Evolutionary conservation across 2,329 filamentous ascomycete genomes (phyloP).

Genomic region (Fusarium longipes): DNA sequence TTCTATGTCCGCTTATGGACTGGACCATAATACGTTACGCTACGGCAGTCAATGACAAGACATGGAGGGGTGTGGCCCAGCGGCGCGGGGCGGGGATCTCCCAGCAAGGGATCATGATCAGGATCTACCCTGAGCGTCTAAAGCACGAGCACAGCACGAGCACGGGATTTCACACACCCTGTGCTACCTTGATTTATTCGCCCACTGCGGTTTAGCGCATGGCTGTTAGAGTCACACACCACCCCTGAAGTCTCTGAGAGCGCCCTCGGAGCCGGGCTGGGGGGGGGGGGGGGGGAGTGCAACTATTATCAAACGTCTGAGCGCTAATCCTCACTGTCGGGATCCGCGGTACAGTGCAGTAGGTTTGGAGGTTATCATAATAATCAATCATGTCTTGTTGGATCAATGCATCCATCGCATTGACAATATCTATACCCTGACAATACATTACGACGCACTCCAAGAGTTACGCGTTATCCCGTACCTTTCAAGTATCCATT

Average conservation of each 20-base stretch:
- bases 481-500: slow-evolving; percentile 15
- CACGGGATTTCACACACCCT: background rate
- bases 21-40: slow-evolving; percentile 11
- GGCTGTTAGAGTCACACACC: background rate
- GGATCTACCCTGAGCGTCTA: slow-evolving; percentile 3
- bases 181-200: background rate
- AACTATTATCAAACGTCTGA: slow-evolving; percentile 25
- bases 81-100: slow-evolving; percentile 34
- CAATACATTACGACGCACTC: background rate
- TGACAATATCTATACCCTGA: background rate
- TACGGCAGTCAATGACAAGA: slow-evolving; percentile 25
- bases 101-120: slow-evolving; percentile 17
- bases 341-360: slow-evolving; percentile 2
- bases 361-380: background rate
- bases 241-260: slow-evolving; percentile 16
- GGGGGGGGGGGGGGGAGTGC: slow-evolving; percentile 2
- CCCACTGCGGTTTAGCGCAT: slow-evolving; percentile 11
- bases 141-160: slow-evolving; percentile 8
- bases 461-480: background rate
- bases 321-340: slow-evolving; percentile 30
- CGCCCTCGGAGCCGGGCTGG: slow-evolving; percentile 13
- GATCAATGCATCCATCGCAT: slow-evolving; percentile 2
- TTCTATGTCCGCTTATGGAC: slow-evolving; percentile 14
- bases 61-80: slow-evolving; percentile 6
- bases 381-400: slow-evolving; percentile 1